Conservation (phyloP, 2,329 filamentous ascomycete species). For the Verticillium dahliae region DNA sequence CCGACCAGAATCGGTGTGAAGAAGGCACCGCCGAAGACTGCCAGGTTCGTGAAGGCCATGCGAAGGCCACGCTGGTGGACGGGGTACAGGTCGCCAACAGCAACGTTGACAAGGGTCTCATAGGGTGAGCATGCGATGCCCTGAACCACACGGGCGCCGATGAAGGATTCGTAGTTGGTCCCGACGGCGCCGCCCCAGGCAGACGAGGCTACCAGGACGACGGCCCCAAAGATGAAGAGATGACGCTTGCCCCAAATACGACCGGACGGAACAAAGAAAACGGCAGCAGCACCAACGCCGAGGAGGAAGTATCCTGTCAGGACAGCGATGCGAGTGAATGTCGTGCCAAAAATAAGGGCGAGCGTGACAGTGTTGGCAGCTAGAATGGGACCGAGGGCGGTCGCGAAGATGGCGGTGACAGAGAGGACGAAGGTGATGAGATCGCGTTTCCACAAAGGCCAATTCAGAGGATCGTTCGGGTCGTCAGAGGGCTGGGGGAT, state of each 20-base stretch:
- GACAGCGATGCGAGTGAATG: constrained; percentile 71
- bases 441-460: constrained; percentile 83
- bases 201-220: constrained; percentile 67
- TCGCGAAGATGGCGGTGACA: constrained; percentile 74
- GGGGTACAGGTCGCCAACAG: constrained; percentile 84
- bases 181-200: constrained; percentile 70
- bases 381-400: constrained; percentile 77
- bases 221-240: constrained; percentile 70
- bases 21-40: constrained; percentile 51
- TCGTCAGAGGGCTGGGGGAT: constrained; percentile 83
- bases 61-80: constrained; percentile 78
- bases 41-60: constrained; percentile 70
- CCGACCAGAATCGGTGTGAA: constrained; percentile 84
- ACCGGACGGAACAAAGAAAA: constrained; percentile 81
- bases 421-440: constrained; percentile 73
- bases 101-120: constrained; percentile 82
- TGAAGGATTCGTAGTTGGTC: constrained; percentile 62
- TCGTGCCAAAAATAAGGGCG: constrained; percentile 54
- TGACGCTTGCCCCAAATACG: constrained; percentile 92
- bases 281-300: constrained; percentile 72
- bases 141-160: constrained; percentile 77
- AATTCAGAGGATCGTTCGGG: constrained; percentile 80
- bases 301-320: constrained; percentile 84
- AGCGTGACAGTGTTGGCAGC: constrained; percentile 82
- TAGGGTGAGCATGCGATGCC: constrained; percentile 84